Evolutionary conservation across 2,329 filamentous ascomycete species (phyloP).

Genomic region (Phyllosticta ampelicida): DNA sequence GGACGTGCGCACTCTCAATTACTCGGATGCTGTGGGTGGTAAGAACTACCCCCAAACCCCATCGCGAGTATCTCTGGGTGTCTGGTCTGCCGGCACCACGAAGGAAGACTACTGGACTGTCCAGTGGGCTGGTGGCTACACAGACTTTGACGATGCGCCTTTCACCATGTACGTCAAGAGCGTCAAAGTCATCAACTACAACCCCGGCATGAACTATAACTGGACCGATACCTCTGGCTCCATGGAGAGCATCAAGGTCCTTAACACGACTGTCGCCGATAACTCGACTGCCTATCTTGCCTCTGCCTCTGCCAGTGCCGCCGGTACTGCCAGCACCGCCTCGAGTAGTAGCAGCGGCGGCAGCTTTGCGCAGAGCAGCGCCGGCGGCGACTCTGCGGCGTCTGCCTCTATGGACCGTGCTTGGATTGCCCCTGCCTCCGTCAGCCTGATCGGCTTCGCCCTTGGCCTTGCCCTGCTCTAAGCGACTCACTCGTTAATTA

Average conservation of each 20-base stretch:
- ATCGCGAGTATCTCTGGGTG: constrained; percentile 44
- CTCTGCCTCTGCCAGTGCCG: neutral
- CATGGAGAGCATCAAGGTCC: constrained; percentile 39
- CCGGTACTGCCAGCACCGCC: neutral
- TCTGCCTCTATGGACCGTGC: neutral
- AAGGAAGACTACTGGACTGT: constrained; percentile 41
- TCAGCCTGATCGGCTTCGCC: constrained; percentile 8
- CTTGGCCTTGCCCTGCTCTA: constrained; percentile 9
- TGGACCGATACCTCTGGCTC: constrained; percentile 39
- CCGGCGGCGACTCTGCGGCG: neutral
- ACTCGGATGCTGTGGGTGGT: constrained; percentile 46
- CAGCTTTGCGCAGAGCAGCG: constrained; percentile 3
- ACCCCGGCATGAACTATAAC: constrained; percentile 40
- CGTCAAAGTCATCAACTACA: constrained; percentile 43
- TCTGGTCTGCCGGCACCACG: constrained; percentile 38
- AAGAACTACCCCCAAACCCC: constrained; percentile 65
- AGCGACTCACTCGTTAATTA: neutral
- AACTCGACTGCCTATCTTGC: constrained; percentile 1
- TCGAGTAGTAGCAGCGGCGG: neutral
- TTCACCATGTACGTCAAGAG: constrained; percentile 43
- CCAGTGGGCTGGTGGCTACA: constrained; percentile 54
- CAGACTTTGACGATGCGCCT: constrained; percentile 36
- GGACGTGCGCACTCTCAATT: constrained; percentile 52
- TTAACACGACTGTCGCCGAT: constrained; percentile 12
- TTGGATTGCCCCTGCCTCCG: constrained; percentile 1